Percentiles rank a stretch among this genome's conserved stretches.
These are phyloP conservation scores for Trichosporon faecale DNA, from an alignment of 1,284 basidiomycete genomes.

Conservation along the genomic window DNA sequence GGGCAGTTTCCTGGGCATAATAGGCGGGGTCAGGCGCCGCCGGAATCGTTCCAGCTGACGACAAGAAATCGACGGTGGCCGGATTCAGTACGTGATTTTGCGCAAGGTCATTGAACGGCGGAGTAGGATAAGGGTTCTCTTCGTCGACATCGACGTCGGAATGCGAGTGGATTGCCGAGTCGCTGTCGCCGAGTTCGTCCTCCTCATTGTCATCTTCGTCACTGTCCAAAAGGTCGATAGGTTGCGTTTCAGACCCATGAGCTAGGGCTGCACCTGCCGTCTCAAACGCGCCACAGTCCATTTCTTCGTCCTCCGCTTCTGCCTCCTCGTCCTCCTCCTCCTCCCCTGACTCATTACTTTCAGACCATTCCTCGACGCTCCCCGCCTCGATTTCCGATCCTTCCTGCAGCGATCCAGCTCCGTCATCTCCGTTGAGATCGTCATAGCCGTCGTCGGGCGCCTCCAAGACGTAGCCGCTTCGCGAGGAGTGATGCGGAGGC, in stretches of 20 bases:
- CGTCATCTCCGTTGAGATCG: not conserved
- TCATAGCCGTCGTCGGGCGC: not conserved
- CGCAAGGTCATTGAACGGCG: not conserved
- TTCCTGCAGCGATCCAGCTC: too few relatives aligned
- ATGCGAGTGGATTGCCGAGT: not conserved
- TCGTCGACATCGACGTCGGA: not conserved
- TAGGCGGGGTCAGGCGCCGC: not conserved
- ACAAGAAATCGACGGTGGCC: too few relatives aligned
- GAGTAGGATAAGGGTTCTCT: not conserved
- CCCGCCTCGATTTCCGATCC: not conserved
- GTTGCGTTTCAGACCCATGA: not conserved
- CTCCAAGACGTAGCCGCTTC: too few relatives aligned
- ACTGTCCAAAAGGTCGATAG: not conserved
- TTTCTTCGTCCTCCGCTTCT: not conserved
- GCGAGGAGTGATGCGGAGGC: not conserved
- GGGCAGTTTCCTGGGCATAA: not conserved
- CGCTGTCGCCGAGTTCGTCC: not conserved
- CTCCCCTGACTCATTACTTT: constrained; percentile 16
- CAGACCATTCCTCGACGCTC: not conserved
- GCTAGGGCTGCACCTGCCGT: not conserved
- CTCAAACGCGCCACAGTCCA: not conserved
- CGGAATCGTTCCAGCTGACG: not conserved
- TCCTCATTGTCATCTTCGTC: not conserved
- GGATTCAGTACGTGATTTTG: not conserved
- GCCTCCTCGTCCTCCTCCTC: constrained; percentile 6